A percentile compares a stretch with the other conserved stretches of the same genome.
phyloP scores from a whole-genome alignment of 495 filamentous ascomycete species.

The Neurospora tetraspora region DNA sequence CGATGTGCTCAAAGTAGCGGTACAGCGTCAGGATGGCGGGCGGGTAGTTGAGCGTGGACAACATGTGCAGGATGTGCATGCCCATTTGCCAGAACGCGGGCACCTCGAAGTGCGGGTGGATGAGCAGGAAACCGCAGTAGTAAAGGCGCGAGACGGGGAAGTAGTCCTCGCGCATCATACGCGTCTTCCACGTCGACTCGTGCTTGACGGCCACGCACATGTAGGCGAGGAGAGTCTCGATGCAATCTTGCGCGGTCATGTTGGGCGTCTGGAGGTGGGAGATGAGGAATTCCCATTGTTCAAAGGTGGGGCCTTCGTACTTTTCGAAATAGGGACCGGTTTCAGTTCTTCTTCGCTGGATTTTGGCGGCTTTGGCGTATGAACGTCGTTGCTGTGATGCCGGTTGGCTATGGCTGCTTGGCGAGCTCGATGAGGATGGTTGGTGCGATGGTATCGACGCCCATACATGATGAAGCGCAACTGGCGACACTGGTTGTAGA shows the following conservation, averaged over 20 bases:
- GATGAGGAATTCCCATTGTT: slow-evolving; percentile 13
- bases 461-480: background rate
- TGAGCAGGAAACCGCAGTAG: slow-evolving; percentile 10
- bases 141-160: slow-evolving; percentile 5
- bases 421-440: background rate
- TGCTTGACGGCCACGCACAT: slow-evolving; percentile 8
- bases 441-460: background rate
- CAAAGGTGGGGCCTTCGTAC: slow-evolving; percentile 17
- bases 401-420: background rate
- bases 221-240: slow-evolving; percentile 15
- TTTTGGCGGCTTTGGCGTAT: background rate
- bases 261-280: slow-evolving; percentile 2
- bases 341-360: background rate
- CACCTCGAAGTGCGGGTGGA: background rate
- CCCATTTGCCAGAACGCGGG: background rate
- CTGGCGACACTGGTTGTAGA: background rate
- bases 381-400: background rate
- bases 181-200: slow-evolving; percentile 7
- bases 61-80: slow-evolving; percentile 16
- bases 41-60: slow-evolving; percentile 13
- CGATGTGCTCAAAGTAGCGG: background rate
- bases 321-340: slow-evolving; percentile 4
- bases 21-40: slow-evolving; percentile 17
- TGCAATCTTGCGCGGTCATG: slow-evolving; percentile 14
- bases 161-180: slow-evolving; percentile 9